These are phyloP conservation scores for Eutypella sp. DNA, from an alignment of 2,329 filamentous ascomycete genomes.

Conservation along the genomic window DNA sequence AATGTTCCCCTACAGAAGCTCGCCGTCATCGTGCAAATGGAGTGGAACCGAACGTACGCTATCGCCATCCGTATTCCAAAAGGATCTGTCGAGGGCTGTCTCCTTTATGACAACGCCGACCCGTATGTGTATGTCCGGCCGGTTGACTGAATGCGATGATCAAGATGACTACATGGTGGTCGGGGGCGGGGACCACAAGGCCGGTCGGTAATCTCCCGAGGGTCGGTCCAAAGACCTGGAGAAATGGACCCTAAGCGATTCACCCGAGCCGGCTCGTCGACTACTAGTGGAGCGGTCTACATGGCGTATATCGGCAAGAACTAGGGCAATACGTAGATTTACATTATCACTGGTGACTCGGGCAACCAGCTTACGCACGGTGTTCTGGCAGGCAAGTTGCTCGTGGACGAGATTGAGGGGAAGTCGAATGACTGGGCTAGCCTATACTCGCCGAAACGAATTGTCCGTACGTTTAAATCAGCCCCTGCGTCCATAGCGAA, in stretches of 20 bases:
- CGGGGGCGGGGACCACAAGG: constrained; percentile 54
- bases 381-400: constrained; percentile 45
- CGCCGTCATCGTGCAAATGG: constrained; percentile 46
- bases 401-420: constrained; percentile 49
- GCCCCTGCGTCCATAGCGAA: constrained; percentile 42
- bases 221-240: constrained; percentile 47
- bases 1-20: constrained; percentile 52
- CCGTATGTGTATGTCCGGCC: constrained; percentile 50
- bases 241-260: constrained; percentile 48
- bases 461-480: constrained; percentile 39
- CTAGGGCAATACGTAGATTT: constrained; percentile 45
- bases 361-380: constrained; percentile 55
- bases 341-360: constrained; percentile 51
- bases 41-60: constrained; percentile 50
- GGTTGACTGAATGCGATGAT: constrained; percentile 49
- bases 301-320: constrained; percentile 54
- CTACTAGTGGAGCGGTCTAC: constrained; percentile 50
- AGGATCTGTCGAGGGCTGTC: constrained; percentile 45
- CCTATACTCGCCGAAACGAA: constrained; percentile 46
- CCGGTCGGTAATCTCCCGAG: constrained; percentile 44
- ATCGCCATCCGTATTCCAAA: constrained; percentile 51
- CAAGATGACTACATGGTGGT: constrained; percentile 51
- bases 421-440: constrained; percentile 43
- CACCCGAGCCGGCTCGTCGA: constrained; percentile 43
- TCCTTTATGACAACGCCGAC: constrained; percentile 51